Conservation (phyloP, 768 basidiomycete species). For the Mycena vulgaris region DNA sequence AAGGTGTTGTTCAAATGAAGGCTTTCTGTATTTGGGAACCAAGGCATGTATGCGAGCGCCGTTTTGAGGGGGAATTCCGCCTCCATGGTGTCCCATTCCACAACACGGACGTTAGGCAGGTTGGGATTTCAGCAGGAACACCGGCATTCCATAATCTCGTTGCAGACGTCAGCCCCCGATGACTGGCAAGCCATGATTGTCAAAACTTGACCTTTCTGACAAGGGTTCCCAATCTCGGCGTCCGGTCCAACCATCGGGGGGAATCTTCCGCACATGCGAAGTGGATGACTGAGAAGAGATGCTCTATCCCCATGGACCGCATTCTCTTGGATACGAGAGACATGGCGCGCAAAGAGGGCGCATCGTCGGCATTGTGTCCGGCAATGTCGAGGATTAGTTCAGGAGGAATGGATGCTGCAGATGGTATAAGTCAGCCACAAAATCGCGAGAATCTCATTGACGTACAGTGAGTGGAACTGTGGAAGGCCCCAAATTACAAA, state of each 20-base stretch:
- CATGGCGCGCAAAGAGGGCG: slow-evolving; percentile 23
- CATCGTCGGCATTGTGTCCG: slow-evolving; percentile 25
- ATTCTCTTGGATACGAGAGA: slow-evolving; percentile 12
- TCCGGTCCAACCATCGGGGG: slow-evolving; percentile 7
- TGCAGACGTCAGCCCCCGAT: background rate
- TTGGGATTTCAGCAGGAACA: background rate
- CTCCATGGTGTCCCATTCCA: background rate
- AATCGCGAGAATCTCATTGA: too few species aligned
- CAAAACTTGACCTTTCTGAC: slow-evolving; percentile 25
- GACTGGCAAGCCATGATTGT: background rate
- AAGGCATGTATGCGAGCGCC: background rate
- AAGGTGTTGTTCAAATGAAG: background rate
- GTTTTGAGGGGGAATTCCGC: background rate
- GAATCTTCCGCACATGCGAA: slow-evolving; percentile 26
- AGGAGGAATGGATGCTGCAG: too few species aligned
- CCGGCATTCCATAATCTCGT: background rate
- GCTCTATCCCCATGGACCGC: slow-evolving; percentile 15
- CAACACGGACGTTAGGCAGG: slow-evolving; percentile 18
- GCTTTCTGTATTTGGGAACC: slow-evolving; percentile 10
- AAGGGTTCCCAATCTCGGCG: slow-evolving; percentile 6
- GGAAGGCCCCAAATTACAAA: too few species aligned
- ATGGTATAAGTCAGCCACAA: too few species aligned
- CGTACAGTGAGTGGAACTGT: too few species aligned
- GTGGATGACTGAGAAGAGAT: slow-evolving; percentile 20
- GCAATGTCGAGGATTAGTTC: slow-evolving; percentile 31